phyloP scores from a whole-genome alignment of 345 rosid genomes.

The Dovyalis caffra region DNA sequence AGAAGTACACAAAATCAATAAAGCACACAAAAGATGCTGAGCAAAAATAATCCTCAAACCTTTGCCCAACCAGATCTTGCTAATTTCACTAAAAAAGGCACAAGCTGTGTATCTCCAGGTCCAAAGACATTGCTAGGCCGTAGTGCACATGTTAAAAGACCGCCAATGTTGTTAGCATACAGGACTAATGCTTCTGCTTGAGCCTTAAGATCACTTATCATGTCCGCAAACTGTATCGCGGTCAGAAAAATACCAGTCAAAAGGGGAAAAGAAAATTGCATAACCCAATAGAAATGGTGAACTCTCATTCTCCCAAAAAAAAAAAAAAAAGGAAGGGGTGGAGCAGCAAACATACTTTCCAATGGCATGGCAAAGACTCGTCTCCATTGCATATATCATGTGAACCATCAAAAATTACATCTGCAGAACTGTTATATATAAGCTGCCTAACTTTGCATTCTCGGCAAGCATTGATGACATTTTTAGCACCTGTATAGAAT shows the following conservation, averaged over 20 bases:
- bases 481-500: constrained; percentile 59
- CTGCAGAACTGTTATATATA: constrained; percentile 79
- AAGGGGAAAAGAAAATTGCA: constrained; percentile 15
- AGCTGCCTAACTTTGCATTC: constrained; percentile 78
- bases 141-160: constrained; percentile 86
- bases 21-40: constrained; percentile 1
- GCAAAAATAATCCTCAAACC: constrained; percentile 41
- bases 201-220: constrained; percentile 78
- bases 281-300: constrained; percentile 5
- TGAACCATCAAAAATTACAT: constrained; percentile 81
- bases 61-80: constrained; percentile 84
- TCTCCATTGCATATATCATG: constrained; percentile 58
- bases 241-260: constrained; percentile 15
- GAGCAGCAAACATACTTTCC: constrained; percentile 47
- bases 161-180: constrained; percentile 68
- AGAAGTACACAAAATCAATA: background rate
- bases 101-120: constrained; percentile 65
- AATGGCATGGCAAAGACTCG: constrained; percentile 58
- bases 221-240: constrained; percentile 57
- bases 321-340: background rate
- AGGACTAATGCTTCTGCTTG: constrained; percentile 82
- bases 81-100: constrained; percentile 56
- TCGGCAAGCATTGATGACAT: constrained; percentile 72
- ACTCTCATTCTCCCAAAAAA: background rate
- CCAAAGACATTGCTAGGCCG: constrained; percentile 92